Conservation (phyloP, 2,329 filamentous ascomycete genomes). For the Penicillium glabrum region DNA sequence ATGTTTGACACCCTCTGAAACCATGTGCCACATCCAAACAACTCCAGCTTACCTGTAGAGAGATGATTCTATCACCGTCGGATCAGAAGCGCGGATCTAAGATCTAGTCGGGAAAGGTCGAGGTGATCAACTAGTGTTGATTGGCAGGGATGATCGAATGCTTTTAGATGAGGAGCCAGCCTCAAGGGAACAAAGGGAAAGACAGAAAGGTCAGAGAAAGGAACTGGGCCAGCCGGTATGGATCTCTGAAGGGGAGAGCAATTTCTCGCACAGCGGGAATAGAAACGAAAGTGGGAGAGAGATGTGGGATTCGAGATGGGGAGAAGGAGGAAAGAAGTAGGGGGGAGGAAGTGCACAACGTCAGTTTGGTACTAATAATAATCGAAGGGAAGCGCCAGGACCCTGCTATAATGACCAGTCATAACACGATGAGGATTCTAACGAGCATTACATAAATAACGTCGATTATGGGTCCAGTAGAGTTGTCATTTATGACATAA, state of each 20-base stretch:
- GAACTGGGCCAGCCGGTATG: slow-evolving; percentile 38
- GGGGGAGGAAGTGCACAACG: slow-evolving; percentile 16
- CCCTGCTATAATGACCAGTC: not conserved
- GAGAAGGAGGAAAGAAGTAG: slow-evolving; percentile 10
- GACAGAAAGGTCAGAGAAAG: slow-evolving; percentile 25
- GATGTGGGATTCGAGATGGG: slow-evolving; percentile 15
- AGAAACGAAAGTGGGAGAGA: slow-evolving; percentile 27
- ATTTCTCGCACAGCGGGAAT: slow-evolving; percentile 37
- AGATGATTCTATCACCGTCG: not conserved
- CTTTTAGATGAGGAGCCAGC: slow-evolving; percentile 37
- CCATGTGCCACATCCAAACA: not conserved
- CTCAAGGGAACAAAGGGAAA: slow-evolving; percentile 32
- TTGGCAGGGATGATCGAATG: slow-evolving; percentile 7
- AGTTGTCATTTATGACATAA: not conserved
- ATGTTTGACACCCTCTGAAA: not conserved
- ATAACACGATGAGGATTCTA: not conserved
- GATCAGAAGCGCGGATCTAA: not conserved
- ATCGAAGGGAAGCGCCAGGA: slow-evolving; percentile 7
- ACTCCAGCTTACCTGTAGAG: not conserved
- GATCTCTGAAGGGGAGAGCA: slow-evolving; percentile 25
- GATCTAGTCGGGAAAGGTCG: not conserved
- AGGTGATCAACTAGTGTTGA: not conserved
- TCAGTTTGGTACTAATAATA: slow-evolving; percentile 22
- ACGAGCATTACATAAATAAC: not conserved
- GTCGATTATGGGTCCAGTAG: not conserved